Percentiles rank a stretch among this genome's conserved stretches.
Conservation (phyloP, 805 yeast species). For the Geotrichum ghanense region DNA sequence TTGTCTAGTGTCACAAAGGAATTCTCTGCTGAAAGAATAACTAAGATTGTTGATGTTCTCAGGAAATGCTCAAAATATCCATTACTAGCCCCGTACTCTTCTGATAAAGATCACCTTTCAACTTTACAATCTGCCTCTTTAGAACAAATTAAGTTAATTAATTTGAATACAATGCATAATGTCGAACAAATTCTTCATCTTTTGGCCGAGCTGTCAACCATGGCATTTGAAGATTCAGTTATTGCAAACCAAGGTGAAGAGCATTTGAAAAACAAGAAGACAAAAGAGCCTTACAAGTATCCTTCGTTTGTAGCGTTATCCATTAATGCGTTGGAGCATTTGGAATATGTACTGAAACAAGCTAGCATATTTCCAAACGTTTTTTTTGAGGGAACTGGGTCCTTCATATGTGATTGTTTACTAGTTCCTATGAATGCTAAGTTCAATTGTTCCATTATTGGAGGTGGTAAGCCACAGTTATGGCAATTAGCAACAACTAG, state of each 20-base stretch:
- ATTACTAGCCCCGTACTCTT: conserved; percentile 43
- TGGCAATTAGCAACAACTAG: conserved; percentile 16
- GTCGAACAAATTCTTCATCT: conserved; percentile 7
- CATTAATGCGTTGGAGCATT: conserved; percentile 4
- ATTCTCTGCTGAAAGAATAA: conserved; percentile 29
- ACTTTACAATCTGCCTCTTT: conserved; percentile 52
- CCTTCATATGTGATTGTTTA: background rate
- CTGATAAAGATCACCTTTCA: conserved; percentile 48
- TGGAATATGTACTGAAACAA: conserved; percentile 3
- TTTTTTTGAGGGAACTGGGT: background rate
- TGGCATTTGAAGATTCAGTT: conserved; percentile 10
- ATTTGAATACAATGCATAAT: conserved; percentile 11
- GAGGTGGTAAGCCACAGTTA: conserved; percentile 8
- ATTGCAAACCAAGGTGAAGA: no score
- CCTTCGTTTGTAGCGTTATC: conserved; percentile 12
- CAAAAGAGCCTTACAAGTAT: conserved; percentile 4
- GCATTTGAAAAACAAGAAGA: background rate
- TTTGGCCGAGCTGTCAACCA: conserved; percentile 7
- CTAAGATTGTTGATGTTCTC: conserved; percentile 44
- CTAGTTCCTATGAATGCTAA: conserved; percentile 10
- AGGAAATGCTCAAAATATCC: conserved; percentile 64
- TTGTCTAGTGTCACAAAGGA: conserved; percentile 31
- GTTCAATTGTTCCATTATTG: conserved; percentile 8
- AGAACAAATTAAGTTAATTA: conserved; percentile 29
- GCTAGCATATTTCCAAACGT: conserved; percentile 3